Evolutionary conservation across 768 basidiomycete genomes (phyloP).

Genomic region (Phlegmacium glaucopus): DNA sequence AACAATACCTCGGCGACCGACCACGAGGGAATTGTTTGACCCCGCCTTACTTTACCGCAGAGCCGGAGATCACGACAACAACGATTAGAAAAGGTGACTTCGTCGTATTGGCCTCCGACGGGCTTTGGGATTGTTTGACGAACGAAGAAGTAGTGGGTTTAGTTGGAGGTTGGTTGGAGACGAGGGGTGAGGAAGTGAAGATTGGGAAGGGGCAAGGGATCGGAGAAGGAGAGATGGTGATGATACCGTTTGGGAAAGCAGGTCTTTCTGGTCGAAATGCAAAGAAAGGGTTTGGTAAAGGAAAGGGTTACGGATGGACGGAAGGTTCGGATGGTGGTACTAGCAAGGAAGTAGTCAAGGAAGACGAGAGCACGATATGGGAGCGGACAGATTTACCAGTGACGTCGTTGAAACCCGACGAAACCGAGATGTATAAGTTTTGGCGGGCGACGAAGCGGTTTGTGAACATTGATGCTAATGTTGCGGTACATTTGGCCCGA

Average conservation of each 20-base stretch:
- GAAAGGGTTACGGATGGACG: neutral
- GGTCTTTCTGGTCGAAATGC: neutral
- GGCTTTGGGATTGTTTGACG: conserved; percentile 52
- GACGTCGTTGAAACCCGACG: conserved; percentile 19
- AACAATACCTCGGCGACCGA: conserved; percentile 30
- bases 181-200: conserved; percentile 9
- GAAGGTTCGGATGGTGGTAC: neutral
- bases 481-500: conserved; percentile 46
- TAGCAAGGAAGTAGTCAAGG: no score
- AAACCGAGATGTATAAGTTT: conserved; percentile 31
- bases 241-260: neutral
- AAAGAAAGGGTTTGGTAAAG: neutral
- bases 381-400: conserved; percentile 30
- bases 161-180: conserved; percentile 24
- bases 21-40: conserved; percentile 34
- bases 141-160: conserved; percentile 52
- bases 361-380: conserved; percentile 3
- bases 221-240: neutral
- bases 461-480: conserved; percentile 44
- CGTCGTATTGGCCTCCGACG: conserved; percentile 51
- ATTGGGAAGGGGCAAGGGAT: neutral
- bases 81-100: conserved; percentile 48
- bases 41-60: conserved; percentile 55
- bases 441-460: conserved; percentile 37
- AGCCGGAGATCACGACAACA: conserved; percentile 46